Evolutionary conservation across 2,329 filamentous ascomycete species (phyloP), one percentile per base, ranked within the genome.

Genomic region (Xylariaceae sp.): DNA sequence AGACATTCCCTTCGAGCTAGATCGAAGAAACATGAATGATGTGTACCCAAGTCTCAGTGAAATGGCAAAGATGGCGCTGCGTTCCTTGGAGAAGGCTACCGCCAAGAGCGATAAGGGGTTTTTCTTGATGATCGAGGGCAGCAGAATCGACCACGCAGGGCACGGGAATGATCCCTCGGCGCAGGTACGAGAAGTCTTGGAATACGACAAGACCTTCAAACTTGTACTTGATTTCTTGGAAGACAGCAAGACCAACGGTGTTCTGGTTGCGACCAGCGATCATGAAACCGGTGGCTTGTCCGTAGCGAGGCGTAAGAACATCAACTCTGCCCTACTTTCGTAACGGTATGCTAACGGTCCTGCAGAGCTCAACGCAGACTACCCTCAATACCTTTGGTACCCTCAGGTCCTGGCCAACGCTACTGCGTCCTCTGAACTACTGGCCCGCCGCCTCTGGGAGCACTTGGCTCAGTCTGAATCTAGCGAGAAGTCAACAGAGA

Each of bases 41-140:
- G 68, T 84, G 30, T 97, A 96, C 65, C 94, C 94, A 3, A 92
- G 89, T 14, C 75, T 99, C 38, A 87, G 88, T 65, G 91, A 96
- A 70, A 97, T 96, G 90, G 83, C 92, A 9, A 78, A 80, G 58
- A 89, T 89, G 14, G 92, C 94, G 1, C 75, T 99, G 54, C 82
- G 78, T 12, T 84, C 89, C 1, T 80, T 99, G 19, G 86, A 87
- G 54, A 83, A 84, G 51, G 94, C 91, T 0, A 96, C 94, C 0
- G 77, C 81, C 63, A 77, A 91, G 63, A 90, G 82, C 54, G 90
- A 97, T 39, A 84, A 95, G 69, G 94, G 94, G 5, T 99, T 97
- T 76, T 99, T 99, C 71, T 76, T 99, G 60, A 96, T 99, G 92
- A 95, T 99, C 53, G 94, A 99, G 70, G 94, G 91, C 5, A 95